Conservation (phyloP, 2,329 filamentous ascomycete genomes). For the Colletotrichum tropicale region DNA sequence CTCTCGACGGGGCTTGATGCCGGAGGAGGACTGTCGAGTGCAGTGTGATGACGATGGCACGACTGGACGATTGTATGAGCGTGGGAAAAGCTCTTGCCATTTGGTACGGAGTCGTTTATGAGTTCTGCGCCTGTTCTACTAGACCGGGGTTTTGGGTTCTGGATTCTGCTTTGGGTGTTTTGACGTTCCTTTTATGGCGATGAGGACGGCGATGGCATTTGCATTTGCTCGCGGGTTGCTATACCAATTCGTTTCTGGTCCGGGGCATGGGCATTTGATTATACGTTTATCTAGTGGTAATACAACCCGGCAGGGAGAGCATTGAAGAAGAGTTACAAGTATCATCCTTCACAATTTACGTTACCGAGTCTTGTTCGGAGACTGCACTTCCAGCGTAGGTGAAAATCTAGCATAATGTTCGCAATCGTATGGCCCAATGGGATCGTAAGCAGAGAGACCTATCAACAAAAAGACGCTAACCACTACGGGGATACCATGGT, state of each 20-base stretch:
- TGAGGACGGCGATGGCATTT: slow-evolving; percentile 15
- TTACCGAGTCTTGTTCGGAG: not conserved
- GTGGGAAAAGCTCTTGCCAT: slow-evolving; percentile 8
- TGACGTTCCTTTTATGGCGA: not conserved
- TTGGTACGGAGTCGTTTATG: not conserved
- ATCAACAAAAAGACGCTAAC: not conserved
- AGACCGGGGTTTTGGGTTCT: slow-evolving; percentile 8
- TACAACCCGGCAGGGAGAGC: slow-evolving; percentile 10
- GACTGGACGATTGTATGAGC: slow-evolving; percentile 24
- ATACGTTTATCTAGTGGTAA: slow-evolving; percentile 18
- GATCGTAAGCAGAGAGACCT: not conserved
- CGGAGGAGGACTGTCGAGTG: slow-evolving; percentile 15
- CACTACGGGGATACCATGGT: not conserved
- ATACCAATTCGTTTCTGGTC: slow-evolving; percentile 15
- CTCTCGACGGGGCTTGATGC: slow-evolving; percentile 6
- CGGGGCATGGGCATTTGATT: slow-evolving; percentile 14
- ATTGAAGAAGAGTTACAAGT: not conserved
- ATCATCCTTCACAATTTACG: not conserved
- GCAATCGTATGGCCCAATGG: not conserved
- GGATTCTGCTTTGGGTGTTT: slow-evolving; percentile 8
- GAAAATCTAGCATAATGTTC: not conserved
- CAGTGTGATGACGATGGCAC: slow-evolving; percentile 23
- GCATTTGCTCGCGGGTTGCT: slow-evolving; percentile 17
- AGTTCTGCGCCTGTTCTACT: slow-evolving; percentile 10
- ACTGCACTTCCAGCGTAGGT: not conserved